Percentiles rank a stretch among this genome's conserved stretches.
Evolutionary conservation across 2,329 filamentous ascomycete species (phyloP).

Genomic region (Periglandula ipomoeae): DNA sequence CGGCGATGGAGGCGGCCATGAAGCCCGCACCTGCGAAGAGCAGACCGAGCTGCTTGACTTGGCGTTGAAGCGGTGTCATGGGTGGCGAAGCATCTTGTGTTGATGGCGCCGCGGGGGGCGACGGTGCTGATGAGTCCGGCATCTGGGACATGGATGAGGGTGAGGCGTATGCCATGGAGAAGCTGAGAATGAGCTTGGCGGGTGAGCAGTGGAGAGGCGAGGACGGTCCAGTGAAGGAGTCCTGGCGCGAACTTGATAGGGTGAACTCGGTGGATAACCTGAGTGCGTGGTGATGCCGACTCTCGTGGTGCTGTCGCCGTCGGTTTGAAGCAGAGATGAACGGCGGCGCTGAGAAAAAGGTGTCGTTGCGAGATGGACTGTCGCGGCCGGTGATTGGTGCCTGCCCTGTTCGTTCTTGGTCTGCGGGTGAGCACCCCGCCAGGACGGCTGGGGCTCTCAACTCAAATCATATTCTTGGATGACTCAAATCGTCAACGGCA

Average conservation of each 20-base stretch:
- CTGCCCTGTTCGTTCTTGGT: too few relatives aligned
- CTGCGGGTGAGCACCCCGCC: too few relatives aligned
- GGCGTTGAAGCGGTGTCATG: conserved; percentile 34
- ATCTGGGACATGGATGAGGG: conserved; percentile 3
- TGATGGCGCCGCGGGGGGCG: conserved; percentile 10
- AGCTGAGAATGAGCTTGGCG: background rate
- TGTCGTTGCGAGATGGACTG: background rate
- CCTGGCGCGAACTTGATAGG: background rate
- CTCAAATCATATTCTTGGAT: too few relatives aligned
- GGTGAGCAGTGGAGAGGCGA: background rate
- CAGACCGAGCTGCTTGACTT: conserved; percentile 53
- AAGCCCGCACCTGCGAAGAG: conserved; percentile 70
- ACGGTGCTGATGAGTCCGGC: conserved; percentile 5
- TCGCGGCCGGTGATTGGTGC: background rate
- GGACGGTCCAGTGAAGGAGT: conserved; percentile 1
- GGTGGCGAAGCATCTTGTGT: conserved; percentile 17
- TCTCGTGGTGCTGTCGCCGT: background rate
- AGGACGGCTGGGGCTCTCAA: background rate
- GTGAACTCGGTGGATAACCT: background rate
- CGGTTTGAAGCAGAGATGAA: background rate
- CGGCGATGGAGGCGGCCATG: conserved; percentile 58
- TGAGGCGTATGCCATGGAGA: conserved; percentile 3
- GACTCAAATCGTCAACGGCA: too few relatives aligned
- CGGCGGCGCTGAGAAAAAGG: too few relatives aligned
- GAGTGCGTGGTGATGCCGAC: background rate